Evolutionary conservation across 768 basidiomycete genomes (phyloP), one percentile per base, ranked within the genome.

Genomic region (Lyophyllum shimeji): DNA sequence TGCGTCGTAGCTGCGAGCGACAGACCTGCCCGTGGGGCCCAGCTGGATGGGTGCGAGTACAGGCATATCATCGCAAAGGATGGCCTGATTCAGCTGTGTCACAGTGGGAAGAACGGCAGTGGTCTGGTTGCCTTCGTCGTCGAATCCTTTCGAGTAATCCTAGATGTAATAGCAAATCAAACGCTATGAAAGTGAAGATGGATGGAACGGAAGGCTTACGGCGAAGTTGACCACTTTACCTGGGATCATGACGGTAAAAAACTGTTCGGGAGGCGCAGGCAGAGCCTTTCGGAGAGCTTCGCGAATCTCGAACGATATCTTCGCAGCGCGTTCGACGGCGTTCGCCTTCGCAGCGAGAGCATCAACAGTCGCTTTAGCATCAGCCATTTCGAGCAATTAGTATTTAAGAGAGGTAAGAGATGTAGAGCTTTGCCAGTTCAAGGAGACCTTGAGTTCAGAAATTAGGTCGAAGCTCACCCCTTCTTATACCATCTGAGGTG

Each of bases 1-100:
- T 7, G 45, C 45, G 21, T 21, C 45, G 24, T 46, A 46, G 24
- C 45, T 46, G 23, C 45, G 45, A 12, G 45, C n/a, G 13, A 46
- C 45, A 24, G 45, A 46, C 39, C 9, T 29, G 4, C 29, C 29
- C 29, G 29, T 29, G 9, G 29, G 29, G 9, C 29, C 29, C 29
- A 29, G 31, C 23, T 53, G 52, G 8, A 53, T 45, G 3, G 52
- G 52, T 2, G 31, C 29, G 18, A 53, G 52, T 11, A 20, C 20
- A 8, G 52, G 52, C 52, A 53, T 53, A 24, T 53, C 52, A 23
- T 53, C 52, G 29, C 52, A 53, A 9, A 53, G 31, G 23, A 47
- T 47, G 2, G 52, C 52, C 52, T 46, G 44, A 4, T 46, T 46
- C 18, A 45, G 52, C 29, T 53, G 42, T 6, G 44, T 46, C 1